Base-by-base conservation (phyloP, 2,329 filamentous ascomycete genomes). In the Aspergillus sp. region DNA sequence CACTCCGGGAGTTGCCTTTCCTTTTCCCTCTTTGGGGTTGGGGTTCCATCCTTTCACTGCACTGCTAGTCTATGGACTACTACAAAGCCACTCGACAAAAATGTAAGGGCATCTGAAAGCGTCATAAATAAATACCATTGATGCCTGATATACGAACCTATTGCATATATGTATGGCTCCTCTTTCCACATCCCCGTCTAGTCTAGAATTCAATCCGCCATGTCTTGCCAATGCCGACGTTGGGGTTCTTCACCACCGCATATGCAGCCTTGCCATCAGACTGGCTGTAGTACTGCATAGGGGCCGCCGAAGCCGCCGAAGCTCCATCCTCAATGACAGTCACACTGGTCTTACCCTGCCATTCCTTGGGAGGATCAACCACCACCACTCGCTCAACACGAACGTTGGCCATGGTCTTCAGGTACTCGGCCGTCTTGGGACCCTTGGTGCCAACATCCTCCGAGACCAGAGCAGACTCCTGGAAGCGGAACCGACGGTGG, bases 311-410 rank as follows among this genome's bases (percentile, higher is more conserved):
- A 17, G 68, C 73, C n/a, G 69, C 61, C 59, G 76, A 76, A 15
- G 72, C 67, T n/a, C 74, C 72, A 85, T 83, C 69, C 75, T 84
- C 77, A 9, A 73, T 72, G 30, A 82, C 73, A 6, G 70, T 73
- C 1, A 88, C 88, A 65, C 81, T 83, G 64, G 78, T 81, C 79
- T 86, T 89, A 52, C 79, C 80, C 63, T 84, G 84, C 93, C 92
- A 97, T 19, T 80, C 78, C 36, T 83, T 80, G 1, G 92, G 91
- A 2, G 91, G 91, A 48, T 91, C 91, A 19, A 98, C 87, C 52
- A 99, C 70, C 50, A 98, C 82, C 58, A 98, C 85, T 78, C 90
- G 92, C 80, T 97, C 92, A 1, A 98, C 87, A 7, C 84, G 80
- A 3, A 98, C 92, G 48, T 85, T 82, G 30, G 84, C 83, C 89